Percentiles rank a stretch among this genome's conserved stretches.
phyloP scores from a whole-genome alignment of 768 basidiomycete genomes.

The Rhodotorula paludigena region DNA sequence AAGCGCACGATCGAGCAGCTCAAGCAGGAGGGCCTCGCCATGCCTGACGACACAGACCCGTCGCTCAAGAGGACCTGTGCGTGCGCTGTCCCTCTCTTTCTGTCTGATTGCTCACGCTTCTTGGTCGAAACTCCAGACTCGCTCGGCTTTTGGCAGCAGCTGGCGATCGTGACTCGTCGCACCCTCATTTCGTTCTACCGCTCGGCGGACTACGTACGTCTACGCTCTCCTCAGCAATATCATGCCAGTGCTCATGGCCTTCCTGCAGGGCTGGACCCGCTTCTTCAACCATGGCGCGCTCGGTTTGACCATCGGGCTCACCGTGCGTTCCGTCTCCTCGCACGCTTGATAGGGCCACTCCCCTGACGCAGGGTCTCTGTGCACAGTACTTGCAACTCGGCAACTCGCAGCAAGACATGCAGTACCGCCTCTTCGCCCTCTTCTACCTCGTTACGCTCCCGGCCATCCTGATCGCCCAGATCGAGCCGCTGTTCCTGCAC shows the following conservation, averaged over 20 bases:
- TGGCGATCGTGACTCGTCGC: slow-evolving; percentile 61
- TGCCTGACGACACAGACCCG: slow-evolving; percentile 50
- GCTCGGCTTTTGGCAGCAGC: slow-evolving; percentile 68
- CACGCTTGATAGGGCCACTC: slow-evolving; percentile 50
- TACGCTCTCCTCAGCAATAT: no score
- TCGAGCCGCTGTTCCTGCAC: slow-evolving; percentile 72
- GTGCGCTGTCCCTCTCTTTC: not conserved
- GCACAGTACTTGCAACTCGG: slow-evolving; percentile 63
- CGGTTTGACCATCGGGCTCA: slow-evolving; percentile 41
- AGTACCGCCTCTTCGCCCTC: slow-evolving; percentile 59
- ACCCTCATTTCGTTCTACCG: slow-evolving; percentile 72
- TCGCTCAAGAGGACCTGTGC: slow-evolving; percentile 44
- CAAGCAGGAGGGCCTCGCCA: slow-evolving; percentile 52
- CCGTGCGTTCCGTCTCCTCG: not conserved
- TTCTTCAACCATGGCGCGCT: slow-evolving; percentile 64
- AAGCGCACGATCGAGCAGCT: slow-evolving; percentile 54
- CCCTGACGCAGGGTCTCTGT: not conserved
- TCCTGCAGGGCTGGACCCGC: slow-evolving; percentile 79
- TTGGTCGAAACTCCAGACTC: slow-evolving; percentile 50
- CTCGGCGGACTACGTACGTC: slow-evolving; percentile 62
- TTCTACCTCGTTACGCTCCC: slow-evolving; percentile 49
- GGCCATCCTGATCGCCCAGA: slow-evolving; percentile 70
- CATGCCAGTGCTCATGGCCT: no score
- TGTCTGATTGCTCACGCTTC: rapidly evolving
- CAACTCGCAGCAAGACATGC: slow-evolving; percentile 54